Base-by-base conservation (phyloP, 2,329 filamentous ascomycete species). In the Byssochlamys sp. region DNA sequence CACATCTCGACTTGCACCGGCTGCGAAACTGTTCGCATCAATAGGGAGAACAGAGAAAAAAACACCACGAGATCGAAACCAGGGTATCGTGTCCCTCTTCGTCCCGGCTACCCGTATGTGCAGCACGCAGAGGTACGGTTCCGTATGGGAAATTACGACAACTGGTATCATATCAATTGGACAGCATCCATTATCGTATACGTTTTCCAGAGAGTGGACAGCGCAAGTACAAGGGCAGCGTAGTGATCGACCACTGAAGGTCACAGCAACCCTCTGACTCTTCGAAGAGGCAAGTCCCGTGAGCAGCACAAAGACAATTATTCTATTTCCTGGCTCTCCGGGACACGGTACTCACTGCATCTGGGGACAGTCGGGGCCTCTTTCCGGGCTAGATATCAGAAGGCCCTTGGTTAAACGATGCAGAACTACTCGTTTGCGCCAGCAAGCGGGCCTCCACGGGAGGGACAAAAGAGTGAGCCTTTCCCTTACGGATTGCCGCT, bases 381-480 rank as follows among this genome's bases (percentile, higher is more conserved):
- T 45, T 3, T 9, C n/a, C 1, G 39, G 39, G n/a, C 39, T 45
- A 14, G 9, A 45, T 45, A 45, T 7, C 19, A 45, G 39, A 24
- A 4, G 4, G 4, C n/a, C 9, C 19, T 4, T 24, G 39, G 39
- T 24, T 45, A 45, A 19, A 55, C 54, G 57, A 85, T 91, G 84
- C 85, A 86, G 71, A 84, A 82, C 67, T 92, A 90, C 74, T 83
- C 85, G 51, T 91, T 91, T 76, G 84, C 85, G 72, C 85, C 88
- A 64, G 81, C 77, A 66, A 83, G 76, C 69, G 76, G 80, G 69
- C 80, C 83, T 67, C 83, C 83, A 61, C 81, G 87, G 66, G 88
- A 91, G 73, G 89, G 88, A 60, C 89, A 92, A 70, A 92, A 91
- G 78, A 92, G 88, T 92, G 79, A 80, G 86, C 71, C 11, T 19